Conservation (phyloP, 2,329 filamentous ascomycete species). For the Claviceps quebecensis region DNA sequence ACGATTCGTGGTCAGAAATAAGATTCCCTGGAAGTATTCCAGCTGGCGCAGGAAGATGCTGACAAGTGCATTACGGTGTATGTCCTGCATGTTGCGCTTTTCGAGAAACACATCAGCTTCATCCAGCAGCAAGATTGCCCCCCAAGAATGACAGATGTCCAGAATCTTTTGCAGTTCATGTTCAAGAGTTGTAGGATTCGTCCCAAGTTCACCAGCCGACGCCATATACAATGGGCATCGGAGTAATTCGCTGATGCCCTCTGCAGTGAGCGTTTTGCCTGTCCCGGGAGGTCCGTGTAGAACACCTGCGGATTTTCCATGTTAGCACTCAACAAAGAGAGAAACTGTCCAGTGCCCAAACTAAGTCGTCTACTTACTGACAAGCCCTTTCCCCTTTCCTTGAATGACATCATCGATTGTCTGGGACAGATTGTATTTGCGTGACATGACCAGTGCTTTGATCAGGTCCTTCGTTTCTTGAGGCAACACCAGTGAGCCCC, state of each 20-base stretch:
- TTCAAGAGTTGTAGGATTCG: constrained; percentile 60
- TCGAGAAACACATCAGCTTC: constrained; percentile 79
- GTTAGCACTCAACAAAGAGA: background rate
- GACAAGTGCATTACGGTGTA: constrained; percentile 74
- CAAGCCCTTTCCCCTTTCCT: constrained; percentile 77
- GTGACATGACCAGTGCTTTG: constrained; percentile 63
- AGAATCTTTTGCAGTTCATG: constrained; percentile 69
- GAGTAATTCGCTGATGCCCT: constrained; percentile 72
- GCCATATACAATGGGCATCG: constrained; percentile 74
- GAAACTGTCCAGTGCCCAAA: background rate
- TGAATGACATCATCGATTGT: constrained; percentile 74
- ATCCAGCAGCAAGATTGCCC: constrained; percentile 70
- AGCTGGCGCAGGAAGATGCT: constrained; percentile 75
- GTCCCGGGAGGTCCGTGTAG: constrained; percentile 78
- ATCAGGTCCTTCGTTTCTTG: constrained; percentile 51
- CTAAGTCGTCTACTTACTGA: constrained; percentile 29
- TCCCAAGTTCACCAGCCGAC: constrained; percentile 68
- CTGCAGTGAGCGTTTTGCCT: constrained; percentile 78
- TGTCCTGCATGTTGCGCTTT: constrained; percentile 68
- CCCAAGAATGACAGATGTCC: constrained; percentile 76
- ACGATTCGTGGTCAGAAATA: constrained; percentile 81
- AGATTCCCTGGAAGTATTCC: constrained; percentile 84
- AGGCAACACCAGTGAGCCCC: constrained; percentile 64
- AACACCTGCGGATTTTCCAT: constrained; percentile 33
- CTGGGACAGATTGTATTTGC: constrained; percentile 67